These are phyloP conservation scores for Pythium coloratum DNA, from an alignment of 352 stramenopile genomes.

Conservation along the genomic window DNA sequence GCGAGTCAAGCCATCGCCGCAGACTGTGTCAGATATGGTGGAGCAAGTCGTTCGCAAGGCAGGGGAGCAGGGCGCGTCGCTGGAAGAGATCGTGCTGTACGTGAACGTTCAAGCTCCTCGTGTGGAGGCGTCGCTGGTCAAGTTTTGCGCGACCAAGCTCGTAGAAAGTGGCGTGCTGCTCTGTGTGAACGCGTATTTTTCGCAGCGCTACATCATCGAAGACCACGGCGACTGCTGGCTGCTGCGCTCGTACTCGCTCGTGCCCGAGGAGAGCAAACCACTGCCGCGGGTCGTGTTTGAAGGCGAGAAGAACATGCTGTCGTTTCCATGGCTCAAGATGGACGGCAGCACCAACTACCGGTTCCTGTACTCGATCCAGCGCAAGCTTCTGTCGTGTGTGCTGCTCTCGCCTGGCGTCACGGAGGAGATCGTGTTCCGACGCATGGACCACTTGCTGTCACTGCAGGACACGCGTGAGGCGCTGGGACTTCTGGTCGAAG, in stretches of 20 bases:
- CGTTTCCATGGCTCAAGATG: conserved; percentile 85
- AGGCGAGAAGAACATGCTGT: conserved; percentile 74
- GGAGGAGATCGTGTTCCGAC: conserved; percentile 49
- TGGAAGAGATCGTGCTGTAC: conserved; percentile 11
- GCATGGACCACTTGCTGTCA: conserved; percentile 62
- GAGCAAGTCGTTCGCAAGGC: conserved; percentile 12
- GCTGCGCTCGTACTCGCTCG: conserved; percentile 62
- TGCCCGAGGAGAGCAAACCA: conserved; percentile 20
- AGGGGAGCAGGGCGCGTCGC: conserved; percentile 17
- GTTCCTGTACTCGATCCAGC: conserved; percentile 78
- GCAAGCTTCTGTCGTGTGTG: conserved; percentile 63
- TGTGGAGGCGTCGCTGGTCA: neutral
- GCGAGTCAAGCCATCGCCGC: neutral
- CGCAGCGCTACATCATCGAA: conserved; percentile 66
- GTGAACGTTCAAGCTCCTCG: neutral
- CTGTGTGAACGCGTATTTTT: conserved; percentile 69
- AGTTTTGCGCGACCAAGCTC: conserved; percentile 41
- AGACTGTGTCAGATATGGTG: neutral
- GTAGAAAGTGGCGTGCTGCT: conserved; percentile 57
- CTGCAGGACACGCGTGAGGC: conserved; percentile 76
- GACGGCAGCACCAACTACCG: conserved; percentile 69
- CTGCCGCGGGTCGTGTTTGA: conserved; percentile 55
- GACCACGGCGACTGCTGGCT: conserved; percentile 71
- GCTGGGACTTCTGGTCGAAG: conserved; percentile 65
- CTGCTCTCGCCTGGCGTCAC: conserved; percentile 58